A percentile compares a stretch with the other conserved stretches of the same genome.
Evolutionary conservation across 345 rosid genomes (phyloP).

Genomic region (Eucalyptus albens): DNA sequence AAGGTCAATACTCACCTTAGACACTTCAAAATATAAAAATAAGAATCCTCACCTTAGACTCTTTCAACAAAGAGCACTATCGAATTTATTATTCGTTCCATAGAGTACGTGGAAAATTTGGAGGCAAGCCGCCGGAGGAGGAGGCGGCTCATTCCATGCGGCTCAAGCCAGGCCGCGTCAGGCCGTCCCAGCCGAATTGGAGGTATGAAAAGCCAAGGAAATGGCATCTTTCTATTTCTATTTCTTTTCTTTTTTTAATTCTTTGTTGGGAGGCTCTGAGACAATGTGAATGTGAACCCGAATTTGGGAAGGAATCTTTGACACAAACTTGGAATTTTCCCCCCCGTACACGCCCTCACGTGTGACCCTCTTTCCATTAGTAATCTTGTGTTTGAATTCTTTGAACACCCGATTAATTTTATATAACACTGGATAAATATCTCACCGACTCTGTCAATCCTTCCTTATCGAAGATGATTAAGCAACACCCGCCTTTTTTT

Average conservation of each 20-base stretch:
- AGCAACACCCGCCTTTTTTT: accelerated
- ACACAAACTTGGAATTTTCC: background rate
- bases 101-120: background rate
- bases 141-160: background rate
- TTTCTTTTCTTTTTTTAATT: accelerated
- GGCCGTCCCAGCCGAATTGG: background rate
- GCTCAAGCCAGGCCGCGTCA: background rate
- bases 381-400: background rate
- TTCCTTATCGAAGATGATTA: background rate
- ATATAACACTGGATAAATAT: accelerated
- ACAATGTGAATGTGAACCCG: background rate
- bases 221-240: background rate
- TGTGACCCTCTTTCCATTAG: background rate
- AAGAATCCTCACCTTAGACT: background rate
- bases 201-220: background rate
- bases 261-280: background rate
- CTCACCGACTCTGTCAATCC: background rate
- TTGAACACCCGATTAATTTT: background rate
- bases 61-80: background rate
- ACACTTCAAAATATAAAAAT: background rate
- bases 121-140: background rate
- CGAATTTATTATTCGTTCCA: background rate
- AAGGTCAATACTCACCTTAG: background rate
- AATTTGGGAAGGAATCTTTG: background rate
- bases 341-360: background rate